These are phyloP conservation scores for Tricladium varicosporioides DNA, from an alignment of 2,329 filamentous ascomycete genomes.

Conservation along the genomic window DNA sequence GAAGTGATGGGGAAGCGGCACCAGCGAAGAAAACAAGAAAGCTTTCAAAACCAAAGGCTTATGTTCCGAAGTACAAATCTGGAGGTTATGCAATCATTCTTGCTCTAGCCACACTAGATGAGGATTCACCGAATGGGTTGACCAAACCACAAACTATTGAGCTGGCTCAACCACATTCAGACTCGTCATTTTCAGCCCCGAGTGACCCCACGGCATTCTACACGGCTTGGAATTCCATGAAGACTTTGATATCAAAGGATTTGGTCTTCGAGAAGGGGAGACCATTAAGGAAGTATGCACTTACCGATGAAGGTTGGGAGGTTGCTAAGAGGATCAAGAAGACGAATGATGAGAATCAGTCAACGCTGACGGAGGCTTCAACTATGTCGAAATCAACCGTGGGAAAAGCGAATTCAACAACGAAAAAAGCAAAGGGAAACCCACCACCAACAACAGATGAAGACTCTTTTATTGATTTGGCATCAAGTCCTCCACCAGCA, in stretches of 20 bases:
- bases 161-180: constrained; percentile 67
- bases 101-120: constrained; percentile 59
- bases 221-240: constrained; percentile 83
- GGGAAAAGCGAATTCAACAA: no score
- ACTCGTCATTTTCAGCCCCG: constrained; percentile 69
- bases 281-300: constrained; percentile 63
- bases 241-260: constrained; percentile 70
- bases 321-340: constrained; percentile 64
- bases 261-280: constrained; percentile 70
- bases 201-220: constrained; percentile 67
- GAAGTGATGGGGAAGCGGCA: background rate
- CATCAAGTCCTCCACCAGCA: constrained; percentile 8
- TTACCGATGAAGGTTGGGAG: constrained; percentile 79
- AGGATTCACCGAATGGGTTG: constrained; percentile 55
- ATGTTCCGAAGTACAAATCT: constrained; percentile 70
- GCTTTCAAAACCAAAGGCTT: constrained; percentile 49
- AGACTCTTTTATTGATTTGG: constrained; percentile 9
- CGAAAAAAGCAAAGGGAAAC: no score
- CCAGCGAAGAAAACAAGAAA: constrained; percentile 56
- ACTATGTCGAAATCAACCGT: no score
- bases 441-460: background rate
- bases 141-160: constrained; percentile 68
- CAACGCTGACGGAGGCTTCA: background rate
- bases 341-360: constrained; percentile 28
- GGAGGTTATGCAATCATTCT: constrained; percentile 72